Evolutionary conservation across 257 asterid species (phyloP), one percentile per base, ranked within the genome.

Genomic region (Petrea volubilis): DNA sequence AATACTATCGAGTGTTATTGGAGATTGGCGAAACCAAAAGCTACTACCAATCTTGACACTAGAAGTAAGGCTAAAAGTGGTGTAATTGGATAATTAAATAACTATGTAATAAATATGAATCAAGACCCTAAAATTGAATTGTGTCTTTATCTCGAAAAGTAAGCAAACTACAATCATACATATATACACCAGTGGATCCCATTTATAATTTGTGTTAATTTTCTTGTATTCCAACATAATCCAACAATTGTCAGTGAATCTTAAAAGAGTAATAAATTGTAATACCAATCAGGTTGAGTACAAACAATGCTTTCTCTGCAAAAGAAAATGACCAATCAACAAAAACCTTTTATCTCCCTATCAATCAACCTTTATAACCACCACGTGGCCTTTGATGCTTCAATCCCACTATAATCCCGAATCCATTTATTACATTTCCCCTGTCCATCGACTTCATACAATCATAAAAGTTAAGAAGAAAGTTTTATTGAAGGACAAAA

Each of bases 341-440:
- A 11, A 86, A 64, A 60, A 94, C 95, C 87, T 83, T 86, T 82
- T 85, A 87, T 67, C 94, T 86, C 79, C n/a, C 86, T 91, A 78
- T 97, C 96, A 74, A 94, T 86, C 74, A 94, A 80, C 84, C 98
- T 87, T 73, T 89, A 89, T 69, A 91, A 77, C 98, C 97, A 94
- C 97, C 97, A 94, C 9, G 81, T 77, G 44, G 94, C 79, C 80
- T 86, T 91, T 65, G 96, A 87, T 83, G 86, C 95, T 76, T 89
- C 95, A 11, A 91, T 70, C 79, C 78, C 90, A 67, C 83, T 81
- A 62, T 89, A 90, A 80, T 86, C 91, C 12, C 93, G 94, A 34
- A 87, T 94, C 98, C 98, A 94, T 84, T 86, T 94, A 86, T 94
- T 97, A 74, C 98, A 94, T 79, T 91, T 94, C 56, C 78, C 86